Percentiles rank a stretch among this genome's conserved stretches.
Conservation (phyloP, 352 stramenopile genomes). For the Plasmopara viticola region DNA sequence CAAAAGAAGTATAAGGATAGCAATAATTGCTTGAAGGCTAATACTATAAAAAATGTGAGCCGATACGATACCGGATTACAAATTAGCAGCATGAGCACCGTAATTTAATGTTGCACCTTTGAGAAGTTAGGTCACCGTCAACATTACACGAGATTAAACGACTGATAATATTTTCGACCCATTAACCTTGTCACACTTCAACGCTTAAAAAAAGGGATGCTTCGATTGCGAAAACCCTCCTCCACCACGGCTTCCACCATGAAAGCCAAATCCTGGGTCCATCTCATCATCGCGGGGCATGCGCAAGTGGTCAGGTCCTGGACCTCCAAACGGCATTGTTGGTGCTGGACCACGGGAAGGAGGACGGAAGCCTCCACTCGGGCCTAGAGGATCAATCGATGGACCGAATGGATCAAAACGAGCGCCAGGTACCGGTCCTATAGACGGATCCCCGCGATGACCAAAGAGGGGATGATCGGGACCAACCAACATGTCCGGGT, state of each 20-base stretch:
- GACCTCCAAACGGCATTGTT: conserved; percentile 62
- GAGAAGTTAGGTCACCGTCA: no score
- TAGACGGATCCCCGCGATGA: conserved; percentile 40
- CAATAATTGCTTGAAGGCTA: no score
- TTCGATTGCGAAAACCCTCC: conserved; percentile 41
- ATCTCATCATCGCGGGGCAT: conserved; percentile 67
- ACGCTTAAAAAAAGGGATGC: conserved; percentile 56
- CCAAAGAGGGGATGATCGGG: conserved; percentile 73
- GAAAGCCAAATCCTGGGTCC: conserved; percentile 40
- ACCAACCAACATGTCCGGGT: conserved; percentile 68
- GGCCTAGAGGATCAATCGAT: conserved; percentile 41
- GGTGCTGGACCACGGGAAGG: conserved; percentile 37
- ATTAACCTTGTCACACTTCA: background rate
- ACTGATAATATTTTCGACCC: no score
- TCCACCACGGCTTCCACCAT: conserved; percentile 17
- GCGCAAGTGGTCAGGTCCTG: conserved; percentile 71
- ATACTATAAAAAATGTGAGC: no score
- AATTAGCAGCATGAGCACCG: background rate
- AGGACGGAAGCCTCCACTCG: conserved; percentile 39
- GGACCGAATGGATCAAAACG: conserved; percentile 84
- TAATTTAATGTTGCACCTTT: no score
- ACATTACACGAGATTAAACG: no score
- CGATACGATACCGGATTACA: background rate
- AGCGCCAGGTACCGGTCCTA: conserved; percentile 58
- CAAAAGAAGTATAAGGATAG: no score